Evolutionary conservation across 352 stramenopile genomes (phyloP), one percentile per base, ranked within the genome.

Genomic region (Thalassiosira exigua): DNA sequence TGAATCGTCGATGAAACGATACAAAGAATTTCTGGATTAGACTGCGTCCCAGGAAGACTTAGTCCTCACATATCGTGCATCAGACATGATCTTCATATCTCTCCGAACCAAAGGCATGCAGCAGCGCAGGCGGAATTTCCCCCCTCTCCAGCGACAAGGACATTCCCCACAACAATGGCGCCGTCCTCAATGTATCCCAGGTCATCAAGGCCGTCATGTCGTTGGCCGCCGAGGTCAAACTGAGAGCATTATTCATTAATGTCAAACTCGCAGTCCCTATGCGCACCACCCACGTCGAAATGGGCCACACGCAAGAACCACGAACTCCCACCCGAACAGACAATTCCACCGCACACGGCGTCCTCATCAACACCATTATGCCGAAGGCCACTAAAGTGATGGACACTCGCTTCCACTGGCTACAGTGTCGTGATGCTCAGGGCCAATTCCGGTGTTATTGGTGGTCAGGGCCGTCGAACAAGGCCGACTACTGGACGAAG

Each of bases 351-450:
- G 39, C 39, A 48, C 39, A 48, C n/a, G 39, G 39, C 11, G 39
- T 48, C 11, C 39, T 53, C 27, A 89, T 72, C 56, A 64, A 68
- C 26, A 86, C 39, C 14, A 73, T 89, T 11, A 79, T 85, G 72
- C 70, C 81, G 54, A 74, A 80, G 48, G 26, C 30, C 26, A 80
- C 80, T 0, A 81, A 77, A 81, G 46, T 62, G n/a, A 75, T 85
- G 26, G 81, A 90, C 54, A 90, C 88, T 76, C 58, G 77, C 44
- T 88, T 73, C 42, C 64, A 88, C 67, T 88, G 78, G 73, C 19
- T 86, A 84, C 74, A 75, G 2, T 32, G 30, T 30, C 12, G 46
- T 68, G 75, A n/a, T 30, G 27, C 1, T 1, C 11, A 0, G n/a
- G n/a, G n/a, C n/a, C n/a, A n/a, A n/a, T n/a, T n/a, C n/a, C n/a